Conservation (phyloP, 352 stramenopile species). For the Pythium chondricola region DNA sequence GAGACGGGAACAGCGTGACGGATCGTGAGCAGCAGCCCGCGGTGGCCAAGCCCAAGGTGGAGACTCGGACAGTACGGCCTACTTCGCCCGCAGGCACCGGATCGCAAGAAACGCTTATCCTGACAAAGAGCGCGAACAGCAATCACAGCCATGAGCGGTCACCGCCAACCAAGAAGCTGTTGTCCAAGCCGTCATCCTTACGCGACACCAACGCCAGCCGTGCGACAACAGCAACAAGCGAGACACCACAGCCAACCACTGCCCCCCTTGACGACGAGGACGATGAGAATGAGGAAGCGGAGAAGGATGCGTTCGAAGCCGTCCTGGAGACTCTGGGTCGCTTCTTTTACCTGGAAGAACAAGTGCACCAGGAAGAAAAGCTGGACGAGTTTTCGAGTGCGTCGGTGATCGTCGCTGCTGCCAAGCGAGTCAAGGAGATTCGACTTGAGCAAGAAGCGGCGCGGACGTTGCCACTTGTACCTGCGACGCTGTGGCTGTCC, state of each 20-base stretch:
- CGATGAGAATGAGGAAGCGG: neutral
- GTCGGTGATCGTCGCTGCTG: slow-evolving; percentile 46
- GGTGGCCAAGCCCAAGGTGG: neutral
- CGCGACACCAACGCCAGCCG: slow-evolving; percentile 6
- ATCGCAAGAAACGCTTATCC: too few relatives aligned
- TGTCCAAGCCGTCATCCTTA: slow-evolving; percentile 2
- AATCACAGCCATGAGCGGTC: slow-evolving; percentile 6
- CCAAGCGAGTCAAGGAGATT: slow-evolving; percentile 62
- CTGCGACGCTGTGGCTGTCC: slow-evolving; percentile 89
- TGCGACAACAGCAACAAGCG: slow-evolving; percentile 17
- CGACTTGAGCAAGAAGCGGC: slow-evolving; percentile 40
- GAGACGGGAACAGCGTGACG: slow-evolving; percentile 8
- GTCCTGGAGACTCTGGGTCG: slow-evolving; percentile 51
- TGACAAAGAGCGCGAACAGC: too few relatives aligned
- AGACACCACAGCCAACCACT: slow-evolving; percentile 3
- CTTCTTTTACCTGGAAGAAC: slow-evolving; percentile 66
- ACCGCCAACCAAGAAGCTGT: slow-evolving; percentile 3
- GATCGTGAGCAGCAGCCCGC: neutral
- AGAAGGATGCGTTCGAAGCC: slow-evolving; percentile 35
- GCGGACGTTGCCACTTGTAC: slow-evolving; percentile 11
- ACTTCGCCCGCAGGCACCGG: too few relatives aligned
- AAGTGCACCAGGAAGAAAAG: slow-evolving; percentile 25
- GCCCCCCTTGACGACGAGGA: slow-evolving; percentile 1
- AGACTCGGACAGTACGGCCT: too few relatives aligned
- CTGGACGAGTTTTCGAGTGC: slow-evolving; percentile 57